Evolutionary conservation across 106 monocot genomes (phyloP).

Genomic region (Dioscorea alata): DNA sequence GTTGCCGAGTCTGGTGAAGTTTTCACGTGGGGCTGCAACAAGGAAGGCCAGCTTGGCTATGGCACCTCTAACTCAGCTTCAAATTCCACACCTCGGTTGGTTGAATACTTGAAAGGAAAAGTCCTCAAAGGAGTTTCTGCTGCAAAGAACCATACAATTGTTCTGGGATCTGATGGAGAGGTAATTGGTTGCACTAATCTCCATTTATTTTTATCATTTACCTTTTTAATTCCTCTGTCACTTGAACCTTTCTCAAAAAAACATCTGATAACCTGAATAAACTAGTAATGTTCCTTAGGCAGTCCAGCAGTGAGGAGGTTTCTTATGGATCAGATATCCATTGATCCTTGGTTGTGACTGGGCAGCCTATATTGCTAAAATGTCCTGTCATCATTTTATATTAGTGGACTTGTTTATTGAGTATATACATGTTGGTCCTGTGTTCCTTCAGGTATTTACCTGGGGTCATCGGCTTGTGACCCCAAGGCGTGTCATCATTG

Average conservation of each 20-base stretch:
- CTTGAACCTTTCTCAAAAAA: too few species aligned
- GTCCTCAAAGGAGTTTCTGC: constrained; percentile 67
- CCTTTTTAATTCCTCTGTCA: neutral
- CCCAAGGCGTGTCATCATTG: constrained; percentile 73
- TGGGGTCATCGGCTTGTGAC: constrained; percentile 98
- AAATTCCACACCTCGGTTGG: constrained; percentile 84
- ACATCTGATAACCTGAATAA: too few species aligned
- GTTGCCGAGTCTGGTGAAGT: constrained; percentile 90
- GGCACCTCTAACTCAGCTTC: constrained; percentile 98
- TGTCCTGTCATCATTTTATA: too few species aligned
- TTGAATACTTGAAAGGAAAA: constrained; percentile 96
- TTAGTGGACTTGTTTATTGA: too few species aligned
- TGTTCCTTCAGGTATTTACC: constrained; percentile 60
- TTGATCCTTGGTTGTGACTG: too few species aligned
- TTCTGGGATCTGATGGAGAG: constrained; percentile 77
- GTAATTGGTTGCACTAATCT: constrained; percentile 22
- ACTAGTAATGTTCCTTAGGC: too few species aligned
- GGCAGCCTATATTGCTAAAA: too few species aligned
- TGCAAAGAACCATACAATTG: constrained; percentile 91
- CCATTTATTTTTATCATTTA: neutral
- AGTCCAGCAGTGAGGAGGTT: too few species aligned
- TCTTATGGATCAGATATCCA: too few species aligned
- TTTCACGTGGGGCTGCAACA: constrained; percentile 98
- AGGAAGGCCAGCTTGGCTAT: constrained; percentile 99
- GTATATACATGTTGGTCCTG: neutral